phyloP scores from a whole-genome alignment of 768 basidiomycete species.

The Leccinum subtestaceum region DNA sequence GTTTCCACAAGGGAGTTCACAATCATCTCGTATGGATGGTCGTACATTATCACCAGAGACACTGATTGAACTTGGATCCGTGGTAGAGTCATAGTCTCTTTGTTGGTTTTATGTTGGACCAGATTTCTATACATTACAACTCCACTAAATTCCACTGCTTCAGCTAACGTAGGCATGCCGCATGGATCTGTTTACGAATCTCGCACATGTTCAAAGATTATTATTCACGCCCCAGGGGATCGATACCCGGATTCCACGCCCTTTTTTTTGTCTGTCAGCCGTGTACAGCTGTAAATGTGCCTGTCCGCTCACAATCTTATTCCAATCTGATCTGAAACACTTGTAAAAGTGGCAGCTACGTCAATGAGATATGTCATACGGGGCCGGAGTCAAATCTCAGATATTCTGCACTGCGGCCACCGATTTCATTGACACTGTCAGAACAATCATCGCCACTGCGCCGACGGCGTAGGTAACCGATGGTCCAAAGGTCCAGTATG shows the following conservation, averaged over 20 bases:
- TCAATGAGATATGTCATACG: background rate
- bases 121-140: slow-evolving; percentile 22
- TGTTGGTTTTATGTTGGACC: slow-evolving; percentile 9
- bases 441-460: slow-evolving; percentile 60
- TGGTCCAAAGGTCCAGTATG: slow-evolving; percentile 88
- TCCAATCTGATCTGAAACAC: slow-evolving; percentile 9
- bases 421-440: slow-evolving; percentile 57
- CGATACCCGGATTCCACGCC: background rate
- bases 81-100: slow-evolving; percentile 20
- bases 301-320: background rate
- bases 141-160: slow-evolving; percentile 32
- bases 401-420: slow-evolving; percentile 29
- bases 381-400: background rate
- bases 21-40: slow-evolving; percentile 27
- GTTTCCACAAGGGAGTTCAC: slow-evolving; percentile 31
- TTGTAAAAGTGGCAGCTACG: background rate
- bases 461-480: slow-evolving; percentile 68
- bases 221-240: slow-evolving; percentile 8
- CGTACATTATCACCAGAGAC: slow-evolving; percentile 28
- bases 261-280: slow-evolving; percentile 3
- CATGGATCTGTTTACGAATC: slow-evolving; percentile 14
- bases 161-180: slow-evolving; percentile 24
- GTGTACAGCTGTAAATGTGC: background rate
- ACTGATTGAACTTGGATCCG: slow-evolving; percentile 30
- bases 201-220: slow-evolving; percentile 7